Evolutionary conservation across 2,329 filamentous ascomycete genomes (phyloP).

Genomic region (Xylaria multiplex): DNA sequence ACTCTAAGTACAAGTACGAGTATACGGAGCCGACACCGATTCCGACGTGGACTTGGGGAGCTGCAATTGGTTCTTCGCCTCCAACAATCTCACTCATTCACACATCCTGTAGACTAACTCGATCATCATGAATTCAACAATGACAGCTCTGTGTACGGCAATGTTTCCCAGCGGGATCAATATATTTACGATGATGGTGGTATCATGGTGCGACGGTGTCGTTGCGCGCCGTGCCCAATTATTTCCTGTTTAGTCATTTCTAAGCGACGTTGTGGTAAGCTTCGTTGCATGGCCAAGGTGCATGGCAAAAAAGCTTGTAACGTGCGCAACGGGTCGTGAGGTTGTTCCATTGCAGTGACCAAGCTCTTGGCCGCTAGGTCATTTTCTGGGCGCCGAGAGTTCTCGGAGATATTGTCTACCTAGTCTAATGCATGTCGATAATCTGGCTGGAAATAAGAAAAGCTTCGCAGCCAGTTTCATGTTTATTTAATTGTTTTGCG

Average conservation of each 20-base stretch:
- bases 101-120: too few relatives aligned
- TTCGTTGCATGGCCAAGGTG: conserved; percentile 36
- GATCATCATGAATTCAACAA: background rate
- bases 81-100: conserved; percentile 14
- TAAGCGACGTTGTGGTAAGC: conserved; percentile 34
- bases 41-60: conserved; percentile 8
- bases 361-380: conserved; percentile 30
- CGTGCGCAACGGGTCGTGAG: conserved; percentile 21
- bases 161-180: conserved; percentile 7
- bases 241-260: conserved; percentile 16
- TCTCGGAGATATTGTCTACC: conserved; percentile 23
- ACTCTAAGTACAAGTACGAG: background rate
- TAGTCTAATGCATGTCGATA: conserved; percentile 1
- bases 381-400: conserved; percentile 33
- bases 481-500: background rate
- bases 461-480: background rate
- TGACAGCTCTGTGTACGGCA: conserved; percentile 1
- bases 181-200: background rate
- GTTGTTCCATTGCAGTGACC: conserved; percentile 33
- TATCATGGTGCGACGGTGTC: background rate
- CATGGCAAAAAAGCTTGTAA: conserved; percentile 33
- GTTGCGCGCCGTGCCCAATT: background rate
- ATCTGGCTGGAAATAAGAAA: conserved; percentile 5
- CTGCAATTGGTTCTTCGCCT: conserved; percentile 14
- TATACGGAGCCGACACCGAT: background rate